Evolutionary conservation across 1,284 basidiomycete genomes (phyloP), one percentile per base, ranked within the genome.

Genomic region (Pseudozyma pruni): DNA sequence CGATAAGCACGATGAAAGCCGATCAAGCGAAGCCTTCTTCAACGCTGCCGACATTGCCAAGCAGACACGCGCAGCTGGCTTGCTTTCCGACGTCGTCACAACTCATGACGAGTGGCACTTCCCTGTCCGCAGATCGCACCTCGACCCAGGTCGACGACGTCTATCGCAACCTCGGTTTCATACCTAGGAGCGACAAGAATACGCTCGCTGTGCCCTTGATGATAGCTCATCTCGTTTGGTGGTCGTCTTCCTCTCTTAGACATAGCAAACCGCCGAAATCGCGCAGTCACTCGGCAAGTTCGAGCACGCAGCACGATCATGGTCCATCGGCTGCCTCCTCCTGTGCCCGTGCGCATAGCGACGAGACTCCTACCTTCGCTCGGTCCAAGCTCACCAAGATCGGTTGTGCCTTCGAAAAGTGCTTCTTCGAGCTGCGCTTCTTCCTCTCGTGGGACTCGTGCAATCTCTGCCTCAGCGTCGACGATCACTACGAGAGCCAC

Each of bases 61-160:
- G 40, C 3, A 16, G n/a, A 14, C 33, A 23, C 13, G 19, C 14
- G n/a, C 43, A 31, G n/a, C 32, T 40, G 1, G 27, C 41, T 7
- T 61, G 59, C 47, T 61, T 54, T 22, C 59, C 59, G 10, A 55
- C 59, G 14, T 35, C 59, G 8, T 61, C 59, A 17, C 52, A 47
- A 19, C 29, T 17, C 23, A 34, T 37, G 13, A 4, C 52, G 8
- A 5, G n/a, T 16, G 11, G 29, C 3, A 20, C 20, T 39, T 27
- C 11, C 8, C 31, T 4, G 10, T 17, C 31, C 20, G 20, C 8
- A n/a, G 9, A 13, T 22, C 13, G 5, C 22, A 22, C 8, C n/a
- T 22, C 19, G 7, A 14, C n/a, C 19, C 23, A 31, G 6, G 29
- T 45, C 43, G 43, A 34, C 23, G 31, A 23, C 1, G 13, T 22